Evolutionary conservation across 2,329 filamentous ascomycete genomes (phyloP), one percentile per base, ranked within the genome.

Genomic region (Colletotrichum lupini): DNA sequence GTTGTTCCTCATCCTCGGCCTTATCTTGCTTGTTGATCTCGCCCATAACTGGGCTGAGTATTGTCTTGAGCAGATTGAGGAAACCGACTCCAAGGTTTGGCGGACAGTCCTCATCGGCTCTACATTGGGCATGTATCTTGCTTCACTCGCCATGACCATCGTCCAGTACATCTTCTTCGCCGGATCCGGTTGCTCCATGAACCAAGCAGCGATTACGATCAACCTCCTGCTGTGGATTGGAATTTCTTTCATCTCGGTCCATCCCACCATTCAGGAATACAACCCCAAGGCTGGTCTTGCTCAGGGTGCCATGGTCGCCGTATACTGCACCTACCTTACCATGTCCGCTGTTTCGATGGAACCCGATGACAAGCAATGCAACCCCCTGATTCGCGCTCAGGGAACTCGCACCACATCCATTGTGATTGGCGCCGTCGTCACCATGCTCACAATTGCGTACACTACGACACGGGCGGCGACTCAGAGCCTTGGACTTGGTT

Each of bases 301-400:
- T n/a, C 97, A 99, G 82, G 95, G 95, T 55, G 96, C 97, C 75
- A 98, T 98, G 90, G 97, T 99, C 57, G 95, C 95, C 22, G 91
- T 98, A 72, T 99, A 99, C 87, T 99, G 97, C 90, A 98, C 97
- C 56, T 99, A 99, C 81, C 90, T 99, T 68, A 99, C 97, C 77
- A 95, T 99, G 92, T 98, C 95, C 2, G 97, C 97, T 30, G 97
- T 99, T 1, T 97, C 95, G 68, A 98, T 99, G 97, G 96, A 99
- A 79, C 97, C 97, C 0, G 96, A 98, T 82, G 86, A 98, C 85
- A 93, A 94, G 78, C 90, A 94, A 76, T 99, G 97, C 90, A 99
- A 99, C 83, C 97, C 97, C 9, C 88, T 99, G 37, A 88, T 98
- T 74, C 92, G 90, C 66, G 95, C 95, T 8, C 93, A 94, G 75